Evolutionary conservation across 2,329 filamentous ascomycete species (phyloP).

Genomic region (Penicillium sp.): DNA sequence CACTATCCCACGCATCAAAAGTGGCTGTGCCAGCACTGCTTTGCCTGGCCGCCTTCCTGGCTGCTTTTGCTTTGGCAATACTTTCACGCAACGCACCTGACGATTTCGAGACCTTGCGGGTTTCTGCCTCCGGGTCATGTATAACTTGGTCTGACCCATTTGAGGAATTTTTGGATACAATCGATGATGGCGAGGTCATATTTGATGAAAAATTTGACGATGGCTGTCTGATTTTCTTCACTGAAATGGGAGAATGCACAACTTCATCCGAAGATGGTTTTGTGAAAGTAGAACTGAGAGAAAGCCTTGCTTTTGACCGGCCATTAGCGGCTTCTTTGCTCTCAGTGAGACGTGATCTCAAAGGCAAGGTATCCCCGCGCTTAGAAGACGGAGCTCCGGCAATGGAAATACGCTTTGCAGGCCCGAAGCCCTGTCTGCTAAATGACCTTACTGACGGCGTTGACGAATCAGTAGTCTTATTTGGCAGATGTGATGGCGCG

Average conservation of each 20-base stretch:
- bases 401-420: slow-evolving; percentile 13
- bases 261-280: slow-evolving; percentile 48
- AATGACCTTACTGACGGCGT: slow-evolving; percentile 23
- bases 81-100: slow-evolving; percentile 81
- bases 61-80: slow-evolving; percentile 88
- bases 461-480: slow-evolving; percentile 19
- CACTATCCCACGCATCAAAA: slow-evolving; percentile 47
- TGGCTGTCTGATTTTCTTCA: slow-evolving; percentile 35
- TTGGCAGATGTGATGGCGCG: neutral
- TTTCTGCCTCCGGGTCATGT: slow-evolving; percentile 29
- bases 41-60: slow-evolving; percentile 55
- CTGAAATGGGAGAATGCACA: slow-evolving; percentile 35
- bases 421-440: slow-evolving; percentile 19
- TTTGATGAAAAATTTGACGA: slow-evolving; percentile 28
- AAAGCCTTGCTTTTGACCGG: slow-evolving; percentile 50
- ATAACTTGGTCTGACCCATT: slow-evolving; percentile 25
- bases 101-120: slow-evolving; percentile 57
- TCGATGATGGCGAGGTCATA: slow-evolving; percentile 28
- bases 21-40: slow-evolving; percentile 23
- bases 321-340: slow-evolving; percentile 45
- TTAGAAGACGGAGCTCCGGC: slow-evolving; percentile 13
- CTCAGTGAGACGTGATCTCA: slow-evolving; percentile 27
- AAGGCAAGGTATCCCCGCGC: slow-evolving; percentile 16
- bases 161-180: slow-evolving; percentile 28
- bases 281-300: slow-evolving; percentile 52